phyloP scores from a whole-genome alignment of 208 protist genomes.

The Phytomonas francai region DNA sequence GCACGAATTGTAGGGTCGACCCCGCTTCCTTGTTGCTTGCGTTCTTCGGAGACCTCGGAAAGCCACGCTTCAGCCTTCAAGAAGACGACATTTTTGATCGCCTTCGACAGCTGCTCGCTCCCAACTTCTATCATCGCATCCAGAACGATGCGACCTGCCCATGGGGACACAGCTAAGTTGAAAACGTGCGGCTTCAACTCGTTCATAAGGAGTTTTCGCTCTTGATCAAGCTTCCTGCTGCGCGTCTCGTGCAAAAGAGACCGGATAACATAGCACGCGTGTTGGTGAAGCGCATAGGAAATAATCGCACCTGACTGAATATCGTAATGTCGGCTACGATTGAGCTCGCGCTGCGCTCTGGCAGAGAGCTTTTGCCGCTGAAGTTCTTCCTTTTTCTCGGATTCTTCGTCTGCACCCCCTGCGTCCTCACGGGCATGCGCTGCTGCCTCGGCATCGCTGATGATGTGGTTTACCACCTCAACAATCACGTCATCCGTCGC shows the following conservation, averaged over 20 bases:
- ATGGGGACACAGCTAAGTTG: constrained; percentile 71
- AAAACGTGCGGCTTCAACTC: constrained; percentile 86
- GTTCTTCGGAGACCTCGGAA: constrained; percentile 39
- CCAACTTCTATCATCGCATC: constrained; percentile 71
- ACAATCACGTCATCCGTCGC: constrained; percentile 49
- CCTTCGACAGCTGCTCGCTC: constrained; percentile 50
- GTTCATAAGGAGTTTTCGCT: constrained; percentile 69
- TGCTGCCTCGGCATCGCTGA: constrained; percentile 18
- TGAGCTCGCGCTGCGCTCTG: constrained; percentile 35
- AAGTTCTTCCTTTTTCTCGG: constrained; percentile 16
- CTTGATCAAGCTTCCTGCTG: constrained; percentile 41
- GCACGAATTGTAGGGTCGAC: constrained; percentile 64
- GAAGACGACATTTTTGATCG: constrained; percentile 80
- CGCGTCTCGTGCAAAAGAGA: constrained; percentile 66
- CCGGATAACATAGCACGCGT: constrained; percentile 80
- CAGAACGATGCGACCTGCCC: constrained; percentile 80
- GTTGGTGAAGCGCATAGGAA: constrained; percentile 68
- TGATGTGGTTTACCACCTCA: constrained; percentile 34
- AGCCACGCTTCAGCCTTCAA: constrained; percentile 81
- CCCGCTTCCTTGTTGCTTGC: constrained; percentile 37
- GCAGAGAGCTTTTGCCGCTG: constrained; percentile 23
- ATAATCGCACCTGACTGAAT: constrained; percentile 52
- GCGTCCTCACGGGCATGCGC: constrained; percentile 31
- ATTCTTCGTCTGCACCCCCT: constrained; percentile 14
- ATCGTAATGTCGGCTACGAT: constrained; percentile 54